These are phyloP conservation scores for Verticillium albo-atrum DNA, from an alignment of 2,329 filamentous ascomycete genomes.

Conservation along the genomic window DNA sequence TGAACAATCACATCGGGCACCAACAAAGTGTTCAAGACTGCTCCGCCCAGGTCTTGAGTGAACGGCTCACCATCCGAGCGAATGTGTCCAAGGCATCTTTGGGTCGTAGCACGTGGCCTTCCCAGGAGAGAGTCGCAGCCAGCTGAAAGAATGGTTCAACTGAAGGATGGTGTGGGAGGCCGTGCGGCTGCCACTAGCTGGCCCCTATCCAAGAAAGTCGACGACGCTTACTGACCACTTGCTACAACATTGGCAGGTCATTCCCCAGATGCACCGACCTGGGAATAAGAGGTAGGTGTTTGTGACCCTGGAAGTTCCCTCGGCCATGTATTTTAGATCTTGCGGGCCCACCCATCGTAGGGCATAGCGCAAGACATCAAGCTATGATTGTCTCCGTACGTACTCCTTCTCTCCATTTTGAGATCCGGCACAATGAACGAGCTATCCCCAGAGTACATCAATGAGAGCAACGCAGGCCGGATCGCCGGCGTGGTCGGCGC, in stretches of 20 bases:
- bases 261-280: neutral
- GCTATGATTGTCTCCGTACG: neutral
- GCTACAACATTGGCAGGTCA: neutral
- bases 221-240: neutral
- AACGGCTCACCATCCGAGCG: neutral
- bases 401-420: neutral
- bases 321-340: neutral
- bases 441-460: slow-evolving; percentile 4
- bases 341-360: neutral
- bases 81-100: neutral
- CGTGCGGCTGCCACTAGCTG: neutral
- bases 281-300: neutral
- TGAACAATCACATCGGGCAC: neutral
- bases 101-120: neutral
- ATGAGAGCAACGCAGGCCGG: slow-evolving; percentile 9
- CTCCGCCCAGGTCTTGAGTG: neutral
- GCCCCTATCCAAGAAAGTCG: neutral
- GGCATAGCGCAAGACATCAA: neutral
- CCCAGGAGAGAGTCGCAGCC: neutral
- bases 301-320: neutral
- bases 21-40: neutral
- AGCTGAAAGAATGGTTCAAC: neutral
- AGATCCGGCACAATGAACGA: neutral
- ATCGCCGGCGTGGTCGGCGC: slow-evolving; percentile 12
- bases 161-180: neutral